Evolutionary conservation across 2,329 filamentous ascomycete species (phyloP).

Genomic region (Aspergillus sp.): DNA sequence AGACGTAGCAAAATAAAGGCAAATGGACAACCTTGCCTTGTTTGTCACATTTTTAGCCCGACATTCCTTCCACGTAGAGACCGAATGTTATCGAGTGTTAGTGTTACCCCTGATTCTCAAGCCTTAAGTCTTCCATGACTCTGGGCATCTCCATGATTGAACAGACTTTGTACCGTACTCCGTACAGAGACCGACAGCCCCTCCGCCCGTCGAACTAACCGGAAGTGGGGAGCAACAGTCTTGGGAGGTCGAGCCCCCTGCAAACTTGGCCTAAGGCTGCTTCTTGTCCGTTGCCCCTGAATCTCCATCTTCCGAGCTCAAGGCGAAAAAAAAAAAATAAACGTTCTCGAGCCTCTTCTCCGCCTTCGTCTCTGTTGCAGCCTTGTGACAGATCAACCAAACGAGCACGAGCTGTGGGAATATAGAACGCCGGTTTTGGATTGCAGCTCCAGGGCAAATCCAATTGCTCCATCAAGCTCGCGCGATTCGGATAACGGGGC

Average conservation of each 20-base stretch:
- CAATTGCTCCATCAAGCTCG: background rate
- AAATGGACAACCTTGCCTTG: too few relatives aligned
- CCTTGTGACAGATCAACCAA: background rate
- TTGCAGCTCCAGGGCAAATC: background rate
- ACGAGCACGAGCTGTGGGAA: background rate
- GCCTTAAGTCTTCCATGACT: too few relatives aligned
- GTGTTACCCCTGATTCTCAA: too few relatives aligned
- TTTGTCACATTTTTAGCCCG: background rate
- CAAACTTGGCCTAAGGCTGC: background rate
- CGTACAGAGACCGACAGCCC: too few relatives aligned
- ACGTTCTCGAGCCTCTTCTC: constrained; percentile 11
- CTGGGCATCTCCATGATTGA: too few relatives aligned
- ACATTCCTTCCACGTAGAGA: background rate
- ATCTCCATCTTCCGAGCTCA: constrained; percentile 11
- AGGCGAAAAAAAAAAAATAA: background rate
- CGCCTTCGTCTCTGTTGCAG: background rate
- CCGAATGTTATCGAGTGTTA: background rate
- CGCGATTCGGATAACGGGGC: background rate
- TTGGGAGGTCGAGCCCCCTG: constrained; percentile 13
- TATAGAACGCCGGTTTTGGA: background rate
- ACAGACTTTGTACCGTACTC: background rate
- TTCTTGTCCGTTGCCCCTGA: constrained; percentile 15
- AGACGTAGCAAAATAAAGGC: too few relatives aligned
- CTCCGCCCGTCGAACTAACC: constrained; percentile 4
- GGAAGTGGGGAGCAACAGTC: constrained; percentile 6